Percentiles rank a stretch among this genome's conserved stretches.
These are phyloP conservation scores for Moesziomyces globuligerus DNA, from an alignment of 1,284 basidiomycete genomes.

Conservation along the genomic window DNA sequence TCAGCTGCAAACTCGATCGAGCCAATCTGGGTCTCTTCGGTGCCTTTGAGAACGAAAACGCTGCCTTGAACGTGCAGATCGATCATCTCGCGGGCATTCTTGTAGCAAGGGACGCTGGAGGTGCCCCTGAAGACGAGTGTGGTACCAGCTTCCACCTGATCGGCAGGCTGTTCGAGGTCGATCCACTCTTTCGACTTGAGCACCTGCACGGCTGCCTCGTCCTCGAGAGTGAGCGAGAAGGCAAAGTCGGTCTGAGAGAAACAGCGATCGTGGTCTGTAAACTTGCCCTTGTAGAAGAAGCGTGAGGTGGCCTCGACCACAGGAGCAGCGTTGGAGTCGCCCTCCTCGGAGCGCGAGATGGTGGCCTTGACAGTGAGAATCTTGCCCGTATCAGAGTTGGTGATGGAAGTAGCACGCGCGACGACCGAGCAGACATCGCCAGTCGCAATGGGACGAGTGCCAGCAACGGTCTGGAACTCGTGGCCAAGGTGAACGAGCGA, in stretches of 20 bases:
- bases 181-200: slow-evolving; percentile 95
- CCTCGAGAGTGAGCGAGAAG: slow-evolving; percentile 80
- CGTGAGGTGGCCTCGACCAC: slow-evolving; percentile 93
- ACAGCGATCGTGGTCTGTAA: slow-evolving; percentile 87
- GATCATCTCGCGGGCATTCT: slow-evolving; percentile 79
- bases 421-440: slow-evolving; percentile 91
- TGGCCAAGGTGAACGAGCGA: slow-evolving; percentile 97
- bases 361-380: slow-evolving; percentile 54
- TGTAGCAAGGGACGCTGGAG: slow-evolving; percentile 85
- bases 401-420: slow-evolving; percentile 86
- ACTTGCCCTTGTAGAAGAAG: slow-evolving; percentile 95
- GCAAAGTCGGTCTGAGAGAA: slow-evolving; percentile 86
- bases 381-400: slow-evolving; percentile 91
- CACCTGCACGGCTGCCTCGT: slow-evolving; percentile 84
- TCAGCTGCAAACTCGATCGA: slow-evolving; percentile 34
- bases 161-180: slow-evolving; percentile 83
- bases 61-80: background rate
- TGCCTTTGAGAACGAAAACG: slow-evolving; percentile 8
- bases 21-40: slow-evolving; percentile 22
- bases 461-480: slow-evolving; percentile 87
- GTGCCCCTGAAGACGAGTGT: slow-evolving; percentile 87
- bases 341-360: slow-evolving; percentile 51
- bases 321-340: slow-evolving; percentile 79
- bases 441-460: slow-evolving; percentile 78
- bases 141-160: slow-evolving; percentile 78